Conservation (phyloP, 352 stramenopile species). For the Phytophthora fragariaefolia region DNA sequence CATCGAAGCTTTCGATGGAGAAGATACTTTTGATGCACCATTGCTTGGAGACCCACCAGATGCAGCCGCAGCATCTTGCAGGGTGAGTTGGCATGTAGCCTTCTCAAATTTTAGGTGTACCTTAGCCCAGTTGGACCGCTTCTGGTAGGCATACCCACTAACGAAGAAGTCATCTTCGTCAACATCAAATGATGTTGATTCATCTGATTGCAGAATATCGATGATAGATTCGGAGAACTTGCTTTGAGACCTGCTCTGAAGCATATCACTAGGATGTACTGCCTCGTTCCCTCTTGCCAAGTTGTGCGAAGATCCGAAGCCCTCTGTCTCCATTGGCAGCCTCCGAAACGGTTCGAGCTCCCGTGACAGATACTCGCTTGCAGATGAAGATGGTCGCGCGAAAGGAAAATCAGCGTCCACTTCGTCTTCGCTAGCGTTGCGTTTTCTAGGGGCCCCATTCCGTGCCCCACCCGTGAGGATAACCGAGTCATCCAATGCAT, state of each 20-base stretch:
- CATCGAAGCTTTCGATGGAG: slow-evolving; percentile 36
- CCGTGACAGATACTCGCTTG: slow-evolving; percentile 67
- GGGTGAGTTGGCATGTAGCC: slow-evolving; percentile 53
- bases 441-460: slow-evolving; percentile 26
- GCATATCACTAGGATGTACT: slow-evolving; percentile 75
- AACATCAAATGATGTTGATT: slow-evolving; percentile 59
- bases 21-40: slow-evolving; percentile 23
- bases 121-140: slow-evolving; percentile 77
- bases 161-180: slow-evolving; percentile 62
- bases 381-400: slow-evolving; percentile 61
- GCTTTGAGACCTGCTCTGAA: slow-evolving; percentile 72
- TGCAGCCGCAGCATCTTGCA: slow-evolving; percentile 45
- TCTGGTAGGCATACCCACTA: slow-evolving; percentile 76
- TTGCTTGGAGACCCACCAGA: slow-evolving; percentile 7
- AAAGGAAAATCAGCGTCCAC: slow-evolving; percentile 63
- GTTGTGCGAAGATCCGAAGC: slow-evolving; percentile 70
- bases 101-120: slow-evolving; percentile 79
- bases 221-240: slow-evolving; percentile 77
- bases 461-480: slow-evolving; percentile 27
- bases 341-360: slow-evolving; percentile 74
- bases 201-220: slow-evolving; percentile 69
- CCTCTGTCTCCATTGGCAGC: slow-evolving; percentile 75
- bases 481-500: slow-evolving; percentile 67
- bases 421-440: slow-evolving; percentile 44
- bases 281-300: slow-evolving; percentile 58